Evolutionary conservation across 1,139 yeast genomes (phyloP), one percentile per base, ranked within the genome.

Genomic region (Ogataea hybrid): DNA sequence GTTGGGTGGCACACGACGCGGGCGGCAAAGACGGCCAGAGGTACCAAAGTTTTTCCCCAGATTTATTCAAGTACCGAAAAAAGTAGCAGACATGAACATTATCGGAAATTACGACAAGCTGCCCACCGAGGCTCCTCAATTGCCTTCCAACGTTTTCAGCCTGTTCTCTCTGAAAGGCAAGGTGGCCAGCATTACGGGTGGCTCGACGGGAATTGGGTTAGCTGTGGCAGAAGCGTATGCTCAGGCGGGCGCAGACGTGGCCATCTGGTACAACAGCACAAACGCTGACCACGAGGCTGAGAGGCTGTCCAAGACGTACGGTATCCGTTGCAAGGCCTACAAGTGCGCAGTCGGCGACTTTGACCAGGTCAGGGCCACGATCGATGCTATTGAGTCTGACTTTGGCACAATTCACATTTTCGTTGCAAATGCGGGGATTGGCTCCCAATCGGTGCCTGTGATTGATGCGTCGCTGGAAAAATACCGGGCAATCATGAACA

Each of bases 201-300:
- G 92, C 3, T 82, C 90, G 12, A 74, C 81, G 28, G 96, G 96
- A n/a, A 87, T 87, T 56, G 96, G 96, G 7, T 71, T 67, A 51
- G 87, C 86, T 4, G 85, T 87, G 12, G 95, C 95, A 29, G 85
- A 80, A 59, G 92, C 89, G 0, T 85, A 69, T 57, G 90, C 92
- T 33, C 94, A 86, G 67, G 94, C 95, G 5, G 96, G 95, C 43
- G 96, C 95, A 5, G 89, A 85, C 57, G 85, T 87, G 36, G 94
- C 90, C 49, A 73, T 87, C 57, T 50, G 85, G 95, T 95, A 54
- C 40, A 78, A 81, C 63, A 80, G 80, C 69, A 79, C 81, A 61
- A 73, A 77, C 48, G 77, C 82, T 17, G 76, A 84, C 14, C 79
- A 76, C 38, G 70, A 74, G 58, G 90, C 88, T 6, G 35, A 15